Evolutionary conservation across 164 flowering plant species (phyloP).

Genomic region (Stephania japonica): DNA sequence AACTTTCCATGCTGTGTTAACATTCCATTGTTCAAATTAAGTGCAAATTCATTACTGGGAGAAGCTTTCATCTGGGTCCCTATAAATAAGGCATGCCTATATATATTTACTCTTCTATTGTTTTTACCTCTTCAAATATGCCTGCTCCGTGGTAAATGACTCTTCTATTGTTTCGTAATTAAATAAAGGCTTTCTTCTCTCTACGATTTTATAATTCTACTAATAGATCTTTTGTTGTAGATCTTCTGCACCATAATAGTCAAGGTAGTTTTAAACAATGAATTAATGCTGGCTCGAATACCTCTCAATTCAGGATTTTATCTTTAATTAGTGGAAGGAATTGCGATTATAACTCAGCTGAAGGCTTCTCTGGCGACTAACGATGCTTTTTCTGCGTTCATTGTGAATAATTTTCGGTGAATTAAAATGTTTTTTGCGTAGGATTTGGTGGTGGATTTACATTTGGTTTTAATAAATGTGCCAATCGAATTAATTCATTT

Average conservation of each 20-base stretch:
- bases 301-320: not conserved
- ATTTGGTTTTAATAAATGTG: not conserved
- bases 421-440: too few relatives aligned
- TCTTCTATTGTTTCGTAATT: constrained; percentile 8
- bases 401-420: not conserved
- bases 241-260: not conserved
- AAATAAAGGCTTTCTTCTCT: not conserved
- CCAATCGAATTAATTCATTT: not conserved
- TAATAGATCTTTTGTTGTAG: not conserved
- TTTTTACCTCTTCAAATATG: not conserved
- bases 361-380: not conserved
- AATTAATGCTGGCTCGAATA: too few relatives aligned
- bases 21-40: not conserved
- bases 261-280: not conserved
- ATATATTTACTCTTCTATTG: not conserved
- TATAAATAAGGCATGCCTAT: too few relatives aligned
- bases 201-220: not conserved
- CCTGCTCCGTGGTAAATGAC: not conserved
- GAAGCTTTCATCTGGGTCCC: not conserved
- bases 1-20: not conserved
- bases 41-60: not conserved
- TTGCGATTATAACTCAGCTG: not conserved
- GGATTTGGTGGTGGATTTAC: too few relatives aligned
- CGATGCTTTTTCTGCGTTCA: not conserved
- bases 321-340: not conserved